These are phyloP conservation scores for Dioscorea zingiberensis DNA, from an alignment of 106 monocot genomes.

Conservation along the genomic window DNA sequence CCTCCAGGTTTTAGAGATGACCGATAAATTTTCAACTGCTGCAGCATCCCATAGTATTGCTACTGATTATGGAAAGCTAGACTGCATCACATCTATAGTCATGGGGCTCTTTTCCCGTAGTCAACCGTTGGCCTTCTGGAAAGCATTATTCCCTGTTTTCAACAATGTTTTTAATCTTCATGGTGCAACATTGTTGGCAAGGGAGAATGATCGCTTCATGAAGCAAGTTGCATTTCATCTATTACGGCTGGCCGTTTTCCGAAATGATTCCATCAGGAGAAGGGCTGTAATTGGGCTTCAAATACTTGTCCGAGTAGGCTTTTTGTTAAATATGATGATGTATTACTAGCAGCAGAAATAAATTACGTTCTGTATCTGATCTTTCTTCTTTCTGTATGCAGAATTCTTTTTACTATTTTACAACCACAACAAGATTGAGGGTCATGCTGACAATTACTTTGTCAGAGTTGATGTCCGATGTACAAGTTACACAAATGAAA, in stretches of 20 bases:
- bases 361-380: neutral
- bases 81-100: conserved; percentile 85
- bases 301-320: conserved; percentile 83
- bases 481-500: conserved; percentile 97
- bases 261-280: conserved; percentile 86
- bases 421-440: conserved; percentile 73
- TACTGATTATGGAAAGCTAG: conserved; percentile 95
- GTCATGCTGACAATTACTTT: conserved; percentile 96
- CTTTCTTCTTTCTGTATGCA: conserved; percentile 23
- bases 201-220: conserved; percentile 97
- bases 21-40: conserved; percentile 78
- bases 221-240: conserved; percentile 99
- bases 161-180: conserved; percentile 79
- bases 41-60: conserved; percentile 69
- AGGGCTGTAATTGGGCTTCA: conserved; percentile 90
- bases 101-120: conserved; percentile 84
- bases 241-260: conserved; percentile 90
- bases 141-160: conserved; percentile 71
- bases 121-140: conserved; percentile 90
- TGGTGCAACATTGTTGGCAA: conserved; percentile 90
- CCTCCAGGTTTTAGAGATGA: conserved; percentile 88
- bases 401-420: conserved; percentile 85
- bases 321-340: neutral
- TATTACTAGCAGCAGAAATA: too few relatives aligned
- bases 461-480: conserved; percentile 96